Conservation (phyloP, 208 protist species). For the Borovskyia barvae region DNA sequence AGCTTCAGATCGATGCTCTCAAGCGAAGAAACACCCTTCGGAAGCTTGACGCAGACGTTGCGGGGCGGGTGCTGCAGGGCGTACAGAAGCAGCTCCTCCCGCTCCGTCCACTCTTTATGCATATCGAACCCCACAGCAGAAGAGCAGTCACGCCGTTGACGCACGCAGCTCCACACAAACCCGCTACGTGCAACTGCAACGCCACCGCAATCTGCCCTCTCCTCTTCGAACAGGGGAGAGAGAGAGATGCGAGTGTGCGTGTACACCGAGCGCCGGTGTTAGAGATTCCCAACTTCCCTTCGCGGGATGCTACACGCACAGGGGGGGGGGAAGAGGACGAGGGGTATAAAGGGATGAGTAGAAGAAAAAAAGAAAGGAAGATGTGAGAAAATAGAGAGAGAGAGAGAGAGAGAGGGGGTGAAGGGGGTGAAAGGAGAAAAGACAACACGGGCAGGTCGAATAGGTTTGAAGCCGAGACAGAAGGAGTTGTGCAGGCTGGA, state of each 20-base stretch:
- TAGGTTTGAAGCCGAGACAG: too few relatives aligned
- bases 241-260: background rate
- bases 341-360: background rate
- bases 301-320: too few relatives aligned
- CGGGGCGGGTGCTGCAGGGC: slow-evolving; percentile 46
- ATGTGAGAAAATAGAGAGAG: background rate
- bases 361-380: background rate
- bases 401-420: background rate
- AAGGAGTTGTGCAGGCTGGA: background rate
- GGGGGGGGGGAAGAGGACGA: background rate
- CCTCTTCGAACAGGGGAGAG: too few relatives aligned
- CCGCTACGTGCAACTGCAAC: background rate
- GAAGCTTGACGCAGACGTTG: slow-evolving; percentile 44
- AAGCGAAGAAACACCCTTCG: slow-evolving; percentile 12
- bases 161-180: background rate
- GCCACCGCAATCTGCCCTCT: too few relatives aligned
- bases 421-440: background rate
- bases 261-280: too few relatives aligned
- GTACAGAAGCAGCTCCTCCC: slow-evolving; percentile 57
- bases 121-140: slow-evolving; percentile 7
- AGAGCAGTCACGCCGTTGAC: too few relatives aligned
- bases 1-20: slow-evolving; percentile 36
- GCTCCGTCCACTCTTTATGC: slow-evolving; percentile 33
- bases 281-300: too few relatives aligned
- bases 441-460: background rate